These are phyloP conservation scores for Roridomyces roridus DNA, from an alignment of 768 basidiomycete species.

Conservation along the genomic window DNA sequence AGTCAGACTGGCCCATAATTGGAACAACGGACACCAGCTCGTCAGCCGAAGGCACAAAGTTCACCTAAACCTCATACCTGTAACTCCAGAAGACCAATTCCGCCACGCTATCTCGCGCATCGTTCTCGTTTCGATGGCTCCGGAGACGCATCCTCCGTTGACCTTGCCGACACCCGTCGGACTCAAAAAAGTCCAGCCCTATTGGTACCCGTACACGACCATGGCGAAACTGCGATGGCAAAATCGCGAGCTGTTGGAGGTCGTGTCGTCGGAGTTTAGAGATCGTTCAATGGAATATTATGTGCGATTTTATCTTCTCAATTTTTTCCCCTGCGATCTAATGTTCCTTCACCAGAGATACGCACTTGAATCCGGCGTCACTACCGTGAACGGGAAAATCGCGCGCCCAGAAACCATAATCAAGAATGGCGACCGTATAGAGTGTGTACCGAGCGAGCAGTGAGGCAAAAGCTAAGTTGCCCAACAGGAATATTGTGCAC, in stretches of 20 bases:
- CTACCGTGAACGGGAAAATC: conserved; percentile 90
- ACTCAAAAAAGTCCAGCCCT: conserved; percentile 83
- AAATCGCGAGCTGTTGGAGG: conserved; percentile 85
- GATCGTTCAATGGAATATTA: conserved; percentile 96
- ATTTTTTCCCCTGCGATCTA: not conserved
- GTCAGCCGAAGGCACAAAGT: conserved; percentile 10
- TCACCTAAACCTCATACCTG: conserved; percentile 43
- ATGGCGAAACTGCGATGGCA: conserved; percentile 94
- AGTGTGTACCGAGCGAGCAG: conserved; percentile 56
- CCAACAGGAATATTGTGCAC: conserved; percentile 84
- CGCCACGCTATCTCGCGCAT: conserved; percentile 60
- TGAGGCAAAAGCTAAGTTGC: not conserved
- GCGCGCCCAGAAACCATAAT: conserved; percentile 82
- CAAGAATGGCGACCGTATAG: conserved; percentile 86
- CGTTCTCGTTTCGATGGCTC: conserved; percentile 56
- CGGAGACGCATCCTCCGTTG: conserved; percentile 36
- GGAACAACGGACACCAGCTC: conserved; percentile 12
- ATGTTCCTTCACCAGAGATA: conserved; percentile 45
- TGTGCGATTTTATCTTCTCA: conserved; percentile 56
- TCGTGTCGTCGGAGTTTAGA: conserved; percentile 92
- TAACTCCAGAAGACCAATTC: conserved; percentile 62
- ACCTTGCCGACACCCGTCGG: conserved; percentile 41
- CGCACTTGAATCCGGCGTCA: conserved; percentile 90
- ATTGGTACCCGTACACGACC: conserved; percentile 93
- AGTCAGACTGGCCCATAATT: conserved; percentile 15